A percentile compares a stretch with the other conserved stretches of the same genome.
Evolutionary conservation across 768 basidiomycete genomes (phyloP).

Genomic region (Rhodosporidiobolus sp.): DNA sequence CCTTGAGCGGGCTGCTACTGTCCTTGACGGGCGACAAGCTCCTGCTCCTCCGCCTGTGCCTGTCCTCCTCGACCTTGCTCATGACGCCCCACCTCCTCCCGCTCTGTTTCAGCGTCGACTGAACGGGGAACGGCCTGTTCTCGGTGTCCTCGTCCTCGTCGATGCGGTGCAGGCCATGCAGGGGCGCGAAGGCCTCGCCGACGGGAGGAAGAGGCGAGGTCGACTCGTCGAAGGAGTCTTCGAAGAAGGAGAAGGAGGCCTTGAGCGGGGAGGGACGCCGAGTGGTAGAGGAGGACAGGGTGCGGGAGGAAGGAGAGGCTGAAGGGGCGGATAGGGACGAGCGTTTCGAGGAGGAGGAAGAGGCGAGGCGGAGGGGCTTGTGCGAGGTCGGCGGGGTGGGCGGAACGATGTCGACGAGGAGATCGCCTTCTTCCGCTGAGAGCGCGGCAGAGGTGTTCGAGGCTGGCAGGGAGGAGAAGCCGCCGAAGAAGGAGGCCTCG

Average conservation of each 20-base stretch:
- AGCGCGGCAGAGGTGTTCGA: not conserved
- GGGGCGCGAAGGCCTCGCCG: not conserved
- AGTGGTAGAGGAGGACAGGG: not conserved
- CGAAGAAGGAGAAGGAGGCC: not conserved
- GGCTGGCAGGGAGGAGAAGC: not conserved
- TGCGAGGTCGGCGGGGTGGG: not conserved
- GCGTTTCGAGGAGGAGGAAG: not conserved
- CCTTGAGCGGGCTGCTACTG: not conserved
- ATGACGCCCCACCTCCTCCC: constrained; percentile 23
- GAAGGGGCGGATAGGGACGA: too few species aligned
- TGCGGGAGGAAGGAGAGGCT: not conserved
- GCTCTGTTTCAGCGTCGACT: not conserved
- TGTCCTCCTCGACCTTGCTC: constrained; percentile 29
- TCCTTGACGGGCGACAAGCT: constrained; percentile 12
- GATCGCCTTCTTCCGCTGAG: not conserved
- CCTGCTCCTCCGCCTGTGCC: constrained; percentile 4
- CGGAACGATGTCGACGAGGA: constrained; percentile 1
- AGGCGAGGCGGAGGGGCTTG: not conserved
- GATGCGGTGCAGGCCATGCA: not conserved
- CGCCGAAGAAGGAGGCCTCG: not conserved
- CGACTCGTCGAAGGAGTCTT: constrained; percentile 22
- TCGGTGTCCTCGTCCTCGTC: not conserved
- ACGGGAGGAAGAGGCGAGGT: not conserved
- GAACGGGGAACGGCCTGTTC: not conserved
- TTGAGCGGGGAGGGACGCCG: not conserved